phyloP scores from a whole-genome alignment of 148 eudicot species.

The Simmondsia chinensis region DNA sequence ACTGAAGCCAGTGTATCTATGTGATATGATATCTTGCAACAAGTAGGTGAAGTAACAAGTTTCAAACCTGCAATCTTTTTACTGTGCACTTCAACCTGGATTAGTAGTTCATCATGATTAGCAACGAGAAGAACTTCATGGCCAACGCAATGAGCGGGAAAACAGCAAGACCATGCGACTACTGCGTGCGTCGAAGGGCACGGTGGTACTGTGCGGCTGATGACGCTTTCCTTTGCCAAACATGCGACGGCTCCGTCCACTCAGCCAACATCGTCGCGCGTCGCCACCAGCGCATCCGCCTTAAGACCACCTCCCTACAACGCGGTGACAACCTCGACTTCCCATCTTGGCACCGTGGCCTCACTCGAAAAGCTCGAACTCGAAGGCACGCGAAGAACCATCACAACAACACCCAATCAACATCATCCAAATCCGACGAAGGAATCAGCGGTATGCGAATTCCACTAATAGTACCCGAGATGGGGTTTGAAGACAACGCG shows the following conservation, averaged over 20 bases:
- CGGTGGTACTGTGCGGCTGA: conserved; percentile 79
- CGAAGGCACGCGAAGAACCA: conserved; percentile 45
- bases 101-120: too few species aligned
- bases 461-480: conserved; percentile 47
- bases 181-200: conserved; percentile 53
- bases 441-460: background rate
- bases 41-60: too few species aligned
- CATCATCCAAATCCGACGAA: conserved; percentile 11
- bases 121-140: conserved; percentile 20
- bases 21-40: too few species aligned
- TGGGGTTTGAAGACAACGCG: conserved; percentile 35
- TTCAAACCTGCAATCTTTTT: too few species aligned
- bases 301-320: conserved; percentile 48
- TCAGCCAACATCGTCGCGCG: conserved; percentile 69
- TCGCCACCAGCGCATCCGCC: conserved; percentile 68
- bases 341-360: conserved; percentile 66
- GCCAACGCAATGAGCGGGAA: conserved; percentile 69
- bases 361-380: conserved; percentile 53
- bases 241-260: conserved; percentile 65
- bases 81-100: too few species aligned
- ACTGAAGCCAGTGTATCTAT: too few species aligned
- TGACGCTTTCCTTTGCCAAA: conserved; percentile 81
- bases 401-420: background rate
- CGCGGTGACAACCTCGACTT: conserved; percentile 1
- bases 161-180: conserved; percentile 71